Evolutionary conservation across 2,329 filamentous ascomycete genomes (phyloP).

Genomic region (Capronia americana): DNA sequence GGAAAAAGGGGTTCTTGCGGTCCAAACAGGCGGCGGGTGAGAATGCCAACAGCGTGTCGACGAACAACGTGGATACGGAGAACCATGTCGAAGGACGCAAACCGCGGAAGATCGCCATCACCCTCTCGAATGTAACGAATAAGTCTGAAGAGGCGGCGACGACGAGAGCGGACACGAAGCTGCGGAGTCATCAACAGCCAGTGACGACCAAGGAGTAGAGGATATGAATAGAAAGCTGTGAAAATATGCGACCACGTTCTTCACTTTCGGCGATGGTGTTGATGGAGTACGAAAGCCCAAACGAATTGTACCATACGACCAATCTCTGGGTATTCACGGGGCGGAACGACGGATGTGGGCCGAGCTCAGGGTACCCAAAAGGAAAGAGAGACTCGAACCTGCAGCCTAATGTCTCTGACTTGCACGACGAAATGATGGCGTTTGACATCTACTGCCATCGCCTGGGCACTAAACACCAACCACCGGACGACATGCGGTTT

Average conservation of each 20-base stretch:
- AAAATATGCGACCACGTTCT: slow-evolving; percentile 21
- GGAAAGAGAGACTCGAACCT: not conserved
- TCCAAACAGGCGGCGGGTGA: slow-evolving; percentile 35
- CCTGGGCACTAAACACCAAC: not conserved
- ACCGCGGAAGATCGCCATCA: slow-evolving; percentile 39
- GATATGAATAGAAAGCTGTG: slow-evolving; percentile 6
- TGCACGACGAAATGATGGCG: slow-evolving; percentile 17
- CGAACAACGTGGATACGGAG: slow-evolving; percentile 30
- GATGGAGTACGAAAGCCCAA: slow-evolving; percentile 23
- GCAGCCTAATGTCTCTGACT: slow-evolving; percentile 15
- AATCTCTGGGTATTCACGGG: slow-evolving; percentile 5
- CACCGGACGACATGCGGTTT: not conserved
- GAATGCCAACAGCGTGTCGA: not conserved
- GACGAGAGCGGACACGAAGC: slow-evolving; percentile 15
- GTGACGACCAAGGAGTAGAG: slow-evolving; percentile 26
- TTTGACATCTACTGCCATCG: not conserved
- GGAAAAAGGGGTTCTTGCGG: slow-evolving; percentile 38
- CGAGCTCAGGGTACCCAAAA: not conserved
- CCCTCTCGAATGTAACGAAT: slow-evolving; percentile 33
- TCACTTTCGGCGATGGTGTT: slow-evolving; percentile 32
- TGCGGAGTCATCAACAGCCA: slow-evolving; percentile 22
- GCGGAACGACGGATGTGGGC: slow-evolving; percentile 4
- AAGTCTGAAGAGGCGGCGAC: slow-evolving; percentile 28
- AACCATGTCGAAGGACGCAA: slow-evolving; percentile 35
- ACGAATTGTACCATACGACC: slow-evolving; percentile 30